Evolutionary conservation across 306 rosid species (phyloP), one percentile per base, ranked within the genome.

Genomic region (Vicia sativa): DNA sequence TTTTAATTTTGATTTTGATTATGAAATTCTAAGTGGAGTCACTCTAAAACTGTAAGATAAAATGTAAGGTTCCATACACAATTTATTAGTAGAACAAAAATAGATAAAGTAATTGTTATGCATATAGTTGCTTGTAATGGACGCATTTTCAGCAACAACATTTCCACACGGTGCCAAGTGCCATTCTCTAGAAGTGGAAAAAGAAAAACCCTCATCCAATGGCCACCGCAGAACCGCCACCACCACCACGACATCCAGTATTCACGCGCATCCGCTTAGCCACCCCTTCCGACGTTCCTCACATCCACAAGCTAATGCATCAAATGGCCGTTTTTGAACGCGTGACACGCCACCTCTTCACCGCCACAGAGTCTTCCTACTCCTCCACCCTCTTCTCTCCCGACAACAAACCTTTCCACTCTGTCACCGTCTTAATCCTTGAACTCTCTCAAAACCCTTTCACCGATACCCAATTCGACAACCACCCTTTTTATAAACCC

Each of bases 221-320:
- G n/a, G n/a, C n/a, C n/a, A n/a, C n/a, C n/a, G n/a, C n/a, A n/a
- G n/a, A 48, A 68, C 81, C 14, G 21, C 82, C 49, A n/a, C n/a
- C n/a, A n/a, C 84, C 84, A 6, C 28, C 66, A 0, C 84, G 91
- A 1, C 9, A 78, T 78, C 91, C 90, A 1, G 18, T 87, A 8
- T 92, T 92, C 83, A 44, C 93, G 19, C 88, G 96, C 23, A 50
- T 89, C 81, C 96, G 96, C 15, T 83, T 92, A 0, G 98, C 91
- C 34, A 39, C 43, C 29, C 82, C 77, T 0, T 53, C 82, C 46
- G 92, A 92, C 70, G 86, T 89, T 11, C 96, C 93, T 41, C 82
- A 81, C 85, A 83, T 92, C 84, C 90, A 86, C 96, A 89, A 86
- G 43, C 83, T 87, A 66, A 89, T 90, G 79, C 83, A 83, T 74